phyloP scores from a whole-genome alignment of 306 rosid genomes.

The Datisca glomerata region DNA sequence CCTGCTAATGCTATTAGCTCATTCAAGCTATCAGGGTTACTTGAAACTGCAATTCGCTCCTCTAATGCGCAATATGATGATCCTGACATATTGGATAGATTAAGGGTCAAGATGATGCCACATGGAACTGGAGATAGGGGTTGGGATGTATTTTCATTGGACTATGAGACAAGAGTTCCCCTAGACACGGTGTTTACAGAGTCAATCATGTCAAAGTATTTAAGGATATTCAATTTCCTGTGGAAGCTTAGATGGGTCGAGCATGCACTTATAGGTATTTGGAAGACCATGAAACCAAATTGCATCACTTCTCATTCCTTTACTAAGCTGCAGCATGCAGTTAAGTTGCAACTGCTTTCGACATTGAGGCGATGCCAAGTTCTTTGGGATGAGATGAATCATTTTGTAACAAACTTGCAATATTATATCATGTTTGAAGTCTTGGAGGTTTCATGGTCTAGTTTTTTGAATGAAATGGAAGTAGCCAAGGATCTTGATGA shows the following conservation, averaged over 20 bases:
- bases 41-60: slow-evolving; percentile 82
- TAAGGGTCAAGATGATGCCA: slow-evolving; percentile 94
- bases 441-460: slow-evolving; percentile 89
- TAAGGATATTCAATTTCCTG: slow-evolving; percentile 76
- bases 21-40: slow-evolving; percentile 78
- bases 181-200: slow-evolving; percentile 87
- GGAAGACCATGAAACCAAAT: slow-evolving; percentile 97
- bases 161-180: slow-evolving; percentile 87
- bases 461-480: slow-evolving; percentile 73
- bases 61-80: slow-evolving; percentile 97
- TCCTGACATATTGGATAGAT: slow-evolving; percentile 84
- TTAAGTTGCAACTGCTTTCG: slow-evolving; percentile 69
- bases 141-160: slow-evolving; percentile 95
- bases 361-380: slow-evolving; percentile 94
- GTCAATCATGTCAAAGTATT: slow-evolving; percentile 88
- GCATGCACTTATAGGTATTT: slow-evolving; percentile 90
- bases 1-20: slow-evolving; percentile 93
- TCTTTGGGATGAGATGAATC: slow-evolving; percentile 96
- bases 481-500: slow-evolving; percentile 93
- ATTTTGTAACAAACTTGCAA: slow-evolving; percentile 87
- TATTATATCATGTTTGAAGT: slow-evolving; percentile 98
- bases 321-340: slow-evolving; percentile 52
- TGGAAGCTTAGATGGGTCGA: slow-evolving; percentile 98
- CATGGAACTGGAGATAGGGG: slow-evolving; percentile 91
- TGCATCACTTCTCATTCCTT: slow-evolving; percentile 75